Base-by-base conservation (phyloP, 179 eudicot genomes). In the Sideroxylon spinosum region DNA sequence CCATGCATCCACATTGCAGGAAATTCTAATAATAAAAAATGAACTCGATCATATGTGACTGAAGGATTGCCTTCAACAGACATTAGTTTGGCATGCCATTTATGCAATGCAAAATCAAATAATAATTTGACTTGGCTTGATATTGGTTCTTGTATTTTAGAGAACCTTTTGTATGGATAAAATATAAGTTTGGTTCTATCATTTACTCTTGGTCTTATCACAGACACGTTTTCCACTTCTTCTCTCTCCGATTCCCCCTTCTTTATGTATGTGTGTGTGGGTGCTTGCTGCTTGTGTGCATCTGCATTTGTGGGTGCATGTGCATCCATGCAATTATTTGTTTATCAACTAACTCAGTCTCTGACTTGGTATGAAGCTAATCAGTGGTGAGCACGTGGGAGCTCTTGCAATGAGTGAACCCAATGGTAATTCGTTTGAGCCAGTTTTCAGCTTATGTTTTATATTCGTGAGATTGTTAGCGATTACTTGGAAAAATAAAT, bases 331-430 rank as follows among this genome's bases (percentile, higher is more conserved):
- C 62, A 63, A 44, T 48, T 26, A 66, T 22, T 80, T 44, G 23
- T 74, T 55, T 68, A 22, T 29, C 75, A 25, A 14, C 79, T 80
- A 52, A 76, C 48, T 49, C 25, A 62, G 62, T 50, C 59, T 65
- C 46, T 75, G 29, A 68, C 55, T 83, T 85, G 67, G 71, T 85
- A n/a, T 90, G 89, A 80, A 95, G 99, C 90, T 95, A 74, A 92
- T 95, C 88, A 93, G 92, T 77, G 99, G 99, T 79, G 99, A 95
- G 89, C 94, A 95, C 79, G 88, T 95, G 9, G 99, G 99, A 86
- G 99, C 99, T 78, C 90, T 95, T 85, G 98, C 99, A 81, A 95
- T 95, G 99, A 95, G 99, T 86, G 99, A 95, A 89, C 99, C 99
- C 68, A 94, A 94, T 85, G 92, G 99, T 95, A 90, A 67, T 73